These are phyloP conservation scores for Lentinula edodes DNA, from an alignment of 768 basidiomycete genomes.

Conservation along the genomic window DNA sequence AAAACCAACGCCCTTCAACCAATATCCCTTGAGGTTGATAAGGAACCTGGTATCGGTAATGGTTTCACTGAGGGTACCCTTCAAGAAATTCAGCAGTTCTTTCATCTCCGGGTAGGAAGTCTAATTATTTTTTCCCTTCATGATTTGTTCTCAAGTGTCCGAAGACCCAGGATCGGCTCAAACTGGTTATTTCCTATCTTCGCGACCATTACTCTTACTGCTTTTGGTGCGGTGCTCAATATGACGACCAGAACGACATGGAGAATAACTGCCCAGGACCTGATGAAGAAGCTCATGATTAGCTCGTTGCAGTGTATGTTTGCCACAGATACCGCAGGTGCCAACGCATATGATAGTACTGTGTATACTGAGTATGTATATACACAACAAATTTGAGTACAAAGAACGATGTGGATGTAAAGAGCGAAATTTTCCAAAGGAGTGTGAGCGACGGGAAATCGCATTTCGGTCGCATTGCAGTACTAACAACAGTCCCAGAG, in stretches of 20 bases:
- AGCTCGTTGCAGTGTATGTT: slow-evolving; percentile 9
- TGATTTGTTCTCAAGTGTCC: not conserved
- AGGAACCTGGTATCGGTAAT: slow-evolving; percentile 11
- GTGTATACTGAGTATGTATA: not conserved
- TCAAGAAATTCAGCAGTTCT: slow-evolving; percentile 62
- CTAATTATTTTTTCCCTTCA: slow-evolving; percentile 6
- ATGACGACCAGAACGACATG: slow-evolving; percentile 57
- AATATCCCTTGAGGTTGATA: slow-evolving; percentile 28
- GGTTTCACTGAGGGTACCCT: slow-evolving; percentile 50
- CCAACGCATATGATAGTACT: not conserved
- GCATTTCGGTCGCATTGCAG: not conserved
- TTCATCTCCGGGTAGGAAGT: slow-evolving; percentile 54
- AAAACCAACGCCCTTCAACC: slow-evolving; percentile 64
- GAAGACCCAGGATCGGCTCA: slow-evolving; percentile 68
- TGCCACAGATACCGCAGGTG: not conserved
- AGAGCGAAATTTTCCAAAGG: not conserved
- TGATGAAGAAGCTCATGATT: slow-evolving; percentile 78
- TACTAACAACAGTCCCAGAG: not conserved
- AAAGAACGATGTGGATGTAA: not conserved
- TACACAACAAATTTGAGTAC: not conserved
- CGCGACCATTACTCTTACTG: slow-evolving; percentile 72
- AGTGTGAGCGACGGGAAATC: not conserved
- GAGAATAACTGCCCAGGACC: slow-evolving; percentile 63
- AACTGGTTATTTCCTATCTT: slow-evolving; percentile 65
- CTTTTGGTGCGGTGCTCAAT: slow-evolving; percentile 85